Evolutionary conservation across 495 filamentous ascomycete genomes (phyloP), one percentile per base, ranked within the genome.

Genomic region (Aspergillus hancockii): DNA sequence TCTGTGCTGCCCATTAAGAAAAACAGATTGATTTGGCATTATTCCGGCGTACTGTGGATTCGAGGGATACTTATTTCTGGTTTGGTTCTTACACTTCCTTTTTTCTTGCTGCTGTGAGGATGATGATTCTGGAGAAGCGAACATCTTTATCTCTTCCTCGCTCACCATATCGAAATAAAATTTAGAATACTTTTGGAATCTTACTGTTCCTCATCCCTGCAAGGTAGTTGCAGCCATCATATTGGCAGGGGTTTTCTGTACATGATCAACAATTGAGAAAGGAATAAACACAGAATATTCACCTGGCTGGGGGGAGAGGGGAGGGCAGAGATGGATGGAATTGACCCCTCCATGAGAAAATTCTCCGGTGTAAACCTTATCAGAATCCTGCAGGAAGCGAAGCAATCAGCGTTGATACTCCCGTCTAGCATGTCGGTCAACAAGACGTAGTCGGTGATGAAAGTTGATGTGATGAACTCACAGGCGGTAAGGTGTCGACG

Each of bases 41-140:
- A 59, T 64, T 58, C 62, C 56, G 66, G 66, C 66, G 66, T 65
- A 61, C 54, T 55, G 50, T 54, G 65, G 61, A 57, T 53, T 52
- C 46, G 57, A 59, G 53, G 56, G 41, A 49, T 57, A 19, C 10
- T 22, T 47, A 16, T 47, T 19, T 21, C 19, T n/a, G 43, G 19
- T 47, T 47, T 47, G 18, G 9, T 22, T 55, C 53, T 56, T 69
- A 57, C 22, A 18, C 38, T 47, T 22, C 3, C 12, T 47, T 40
- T n/a, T 47, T 47, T 47, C 22, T 53, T 28, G 38, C 38, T 41
- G 38, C 38, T 41, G n/a, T n/a, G n/a, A n/a, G n/a, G 43, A n/a
- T 4, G 43, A 47, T 22, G 43, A 23, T 47, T 23, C 43, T 47
- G 43, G 43, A 23, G 43, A 22, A 47, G 43, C 43, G 43, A 22